Base-by-base conservation (phyloP, 2,329 filamentous ascomycete species). In the Claviceps spartinae region DNA sequence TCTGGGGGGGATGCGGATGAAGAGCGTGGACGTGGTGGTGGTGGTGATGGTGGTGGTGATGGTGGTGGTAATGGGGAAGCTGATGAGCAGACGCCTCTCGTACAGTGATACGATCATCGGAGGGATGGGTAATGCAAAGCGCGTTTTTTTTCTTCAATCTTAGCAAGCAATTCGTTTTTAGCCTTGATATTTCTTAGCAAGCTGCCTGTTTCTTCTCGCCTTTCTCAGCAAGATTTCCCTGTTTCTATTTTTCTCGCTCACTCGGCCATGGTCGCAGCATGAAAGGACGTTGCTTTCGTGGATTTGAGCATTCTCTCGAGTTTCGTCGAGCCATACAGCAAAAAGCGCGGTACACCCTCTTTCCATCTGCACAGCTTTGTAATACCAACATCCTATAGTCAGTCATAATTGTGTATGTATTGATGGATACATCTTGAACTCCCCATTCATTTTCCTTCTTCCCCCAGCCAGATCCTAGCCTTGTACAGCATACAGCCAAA, bases 11-110 rank as follows among this genome's bases (percentile, higher is more conserved):
- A 60, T 8, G 59, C 46, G 4, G 52, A 50, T 20, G 54, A 60
- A 16, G 59, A 50, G 8, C 50, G 49, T 26, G 56, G 58, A 22
- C 14, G 46, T 8, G 43, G 54, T 16, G 54, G 59, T 13, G 59
- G 49, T 4, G 52, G 50, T 30, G 30, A 30, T 16, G 54, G 59
- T 13, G 59, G 49, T 4, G 52, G 50, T 30, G 30, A 30, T 11
- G 30, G 9, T 4, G 30, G 26, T n/a, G 37, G 37, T 3, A 16
- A 22, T 13, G 40, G 44, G 2, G 30, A 47, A 20, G 14, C 42
- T 24, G 55, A 64, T 24, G 68, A 70, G 52, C 60, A 65, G 54
- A 67, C 66, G 8, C 68, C 67, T 1, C 54, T 70, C 36, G 52
- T 70, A 26, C 59, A 46, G 37, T 64, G 18, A 40, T 34, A 34